Evolutionary conservation across 306 rosid species (phyloP), one percentile per base, ranked within the genome.

Genomic region (Inga leiocalycina): DNA sequence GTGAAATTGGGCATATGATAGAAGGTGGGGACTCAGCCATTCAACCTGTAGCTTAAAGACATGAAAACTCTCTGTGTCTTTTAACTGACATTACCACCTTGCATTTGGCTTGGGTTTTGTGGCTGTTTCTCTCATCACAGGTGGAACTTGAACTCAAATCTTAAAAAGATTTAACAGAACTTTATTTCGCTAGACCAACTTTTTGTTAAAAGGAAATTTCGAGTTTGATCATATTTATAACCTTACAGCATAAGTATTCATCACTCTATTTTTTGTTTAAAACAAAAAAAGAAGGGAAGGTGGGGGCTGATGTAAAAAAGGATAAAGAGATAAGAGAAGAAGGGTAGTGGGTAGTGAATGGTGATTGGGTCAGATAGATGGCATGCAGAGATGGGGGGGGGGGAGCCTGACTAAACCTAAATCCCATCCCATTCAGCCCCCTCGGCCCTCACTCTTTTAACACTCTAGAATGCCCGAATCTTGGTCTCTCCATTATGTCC

Each of bases 341-440:
- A 81, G 71, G 80, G 82, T 81, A 90, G 88, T 90, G 80, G 88
- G 89, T 82, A 88, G 79, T 48, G 79, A 87, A 80, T 72, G 44
- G 80, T 37, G 80, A 77, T 66, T 75, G 81, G 86, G 72, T 74
- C 84, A 44, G 88, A 87, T 84, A 44, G 88, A 87, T 84, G 92
- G 92, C 89, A 89, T 86, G 74, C 89, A 79, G 84, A 87, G 74
- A 70, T 41, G 73, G 82, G 87, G 74, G n/a, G 5, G 9, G 4
- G 9, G 41, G 92, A 91, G 73, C 88, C 83, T 83, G 93, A 91
- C 93, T 82, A 65, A 30, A 82, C 92, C 91, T 87, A 83, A 79
- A 81, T 62, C 87, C 88, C 87, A 85, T 80, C 82, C 67, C 87
- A 74, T 71, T 79, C 39, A 19, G 0, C 75, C 12, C 14, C 54